phyloP scores from a whole-genome alignment of 768 basidiomycete species.

The Tylopilus rubrobrunneus region DNA sequence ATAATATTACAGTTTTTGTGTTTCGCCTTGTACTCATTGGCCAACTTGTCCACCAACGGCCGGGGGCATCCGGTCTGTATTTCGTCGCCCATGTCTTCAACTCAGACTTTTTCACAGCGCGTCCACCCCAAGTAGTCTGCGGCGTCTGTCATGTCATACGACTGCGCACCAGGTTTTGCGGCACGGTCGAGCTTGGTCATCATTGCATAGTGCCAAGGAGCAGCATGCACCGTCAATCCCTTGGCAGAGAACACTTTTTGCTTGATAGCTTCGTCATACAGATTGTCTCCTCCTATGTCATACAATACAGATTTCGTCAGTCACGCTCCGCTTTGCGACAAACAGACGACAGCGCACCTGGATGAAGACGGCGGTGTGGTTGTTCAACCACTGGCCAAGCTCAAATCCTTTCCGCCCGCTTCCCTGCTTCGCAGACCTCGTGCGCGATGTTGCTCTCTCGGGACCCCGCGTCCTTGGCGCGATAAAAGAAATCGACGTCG shows the following conservation, averaged over 20 bases:
- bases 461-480: not conserved
- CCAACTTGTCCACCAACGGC: not conserved
- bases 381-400: conserved; percentile 10
- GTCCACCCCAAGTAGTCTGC: conserved; percentile 9
- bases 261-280: conserved; percentile 1
- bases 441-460: not conserved
- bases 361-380: conserved; percentile 7
- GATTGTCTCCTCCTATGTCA: not conserved
- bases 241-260: conserved; percentile 3
- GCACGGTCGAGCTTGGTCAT: conserved; percentile 10
- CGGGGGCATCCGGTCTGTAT: not conserved
- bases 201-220: conserved; percentile 7
- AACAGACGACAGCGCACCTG: not conserved
- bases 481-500: conserved; percentile 12
- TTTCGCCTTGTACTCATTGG: not conserved
- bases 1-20: not conserved
- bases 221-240: conserved; percentile 11
- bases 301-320: no score
- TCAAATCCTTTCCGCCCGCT: not conserved
- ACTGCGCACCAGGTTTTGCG: conserved; percentile 3
- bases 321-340: no score
- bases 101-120: conserved; percentile 5
- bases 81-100: not conserved
- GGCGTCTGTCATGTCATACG: conserved; percentile 7
- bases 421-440: not conserved